Evolutionary conservation across 805 yeast species (phyloP).

Genomic region (Candida sonorensis): DNA sequence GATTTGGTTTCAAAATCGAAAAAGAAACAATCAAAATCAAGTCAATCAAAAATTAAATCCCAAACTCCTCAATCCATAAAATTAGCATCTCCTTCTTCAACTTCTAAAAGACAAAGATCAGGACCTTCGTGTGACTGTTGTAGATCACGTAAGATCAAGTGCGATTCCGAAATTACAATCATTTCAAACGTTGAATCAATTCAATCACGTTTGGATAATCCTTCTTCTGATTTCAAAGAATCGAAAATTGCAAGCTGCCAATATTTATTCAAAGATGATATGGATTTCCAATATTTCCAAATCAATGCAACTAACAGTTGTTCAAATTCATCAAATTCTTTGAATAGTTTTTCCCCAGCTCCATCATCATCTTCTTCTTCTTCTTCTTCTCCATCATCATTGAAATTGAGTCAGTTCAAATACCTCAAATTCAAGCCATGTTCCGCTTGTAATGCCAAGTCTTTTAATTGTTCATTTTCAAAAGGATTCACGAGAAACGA

Average conservation of each 20-base stretch:
- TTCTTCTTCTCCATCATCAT: slow-evolving; percentile 2
- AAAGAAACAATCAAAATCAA: not conserved
- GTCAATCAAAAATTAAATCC: not conserved
- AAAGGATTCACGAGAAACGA: slow-evolving; percentile 65
- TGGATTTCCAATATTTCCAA: slow-evolving; percentile 23
- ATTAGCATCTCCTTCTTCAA: slow-evolving; percentile 26
- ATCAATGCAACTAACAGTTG: too few species aligned
- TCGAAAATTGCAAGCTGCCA: slow-evolving; percentile 27
- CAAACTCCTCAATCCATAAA: slow-evolving; percentile 19
- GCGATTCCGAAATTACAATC: slow-evolving; percentile 54
- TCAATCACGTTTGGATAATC: not conserved
- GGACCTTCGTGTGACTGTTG: slow-evolving; percentile 77
- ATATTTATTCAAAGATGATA: slow-evolving; percentile 16
- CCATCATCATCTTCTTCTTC: not conserved
- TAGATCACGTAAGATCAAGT: slow-evolving; percentile 61
- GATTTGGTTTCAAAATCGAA: too few species aligned
- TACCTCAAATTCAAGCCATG: slow-evolving; percentile 47
- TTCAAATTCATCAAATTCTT: too few species aligned
- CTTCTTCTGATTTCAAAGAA: slow-evolving; percentile 2
- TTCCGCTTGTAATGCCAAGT: slow-evolving; percentile 43
- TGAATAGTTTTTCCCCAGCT: too few species aligned
- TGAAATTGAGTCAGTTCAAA: slow-evolving; percentile 19
- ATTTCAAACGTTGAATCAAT: slow-evolving; percentile 16
- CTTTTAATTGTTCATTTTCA: slow-evolving; percentile 45
- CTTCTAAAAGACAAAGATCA: slow-evolving; percentile 47